phyloP scores from a whole-genome alignment of 768 basidiomycete species.

The Mycena vulgaris region DNA sequence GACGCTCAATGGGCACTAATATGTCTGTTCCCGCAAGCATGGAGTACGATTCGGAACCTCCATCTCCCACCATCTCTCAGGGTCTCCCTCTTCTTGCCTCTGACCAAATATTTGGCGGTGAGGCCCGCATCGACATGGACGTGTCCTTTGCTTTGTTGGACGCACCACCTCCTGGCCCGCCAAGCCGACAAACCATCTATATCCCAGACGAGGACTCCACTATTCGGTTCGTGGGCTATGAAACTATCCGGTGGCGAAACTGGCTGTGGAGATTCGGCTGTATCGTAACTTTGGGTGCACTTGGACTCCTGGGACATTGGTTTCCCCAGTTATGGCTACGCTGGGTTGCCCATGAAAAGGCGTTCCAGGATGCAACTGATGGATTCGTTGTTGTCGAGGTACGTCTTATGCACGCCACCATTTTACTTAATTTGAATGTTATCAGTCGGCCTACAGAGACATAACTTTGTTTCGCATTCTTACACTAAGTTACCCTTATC shows the following conservation, averaged over 20 bases:
- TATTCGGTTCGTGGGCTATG: conserved; percentile 90
- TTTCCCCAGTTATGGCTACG: conserved; percentile 93
- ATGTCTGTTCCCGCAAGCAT: conserved; percentile 71
- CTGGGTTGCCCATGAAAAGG: conserved; percentile 87
- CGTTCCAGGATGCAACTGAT: conserved; percentile 78
- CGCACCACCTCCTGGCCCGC: conserved; percentile 85
- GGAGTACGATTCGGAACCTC: conserved; percentile 80
- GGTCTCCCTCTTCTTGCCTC: conserved; percentile 78
- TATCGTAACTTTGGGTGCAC: conserved; percentile 75
- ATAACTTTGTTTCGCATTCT: conserved; percentile 83
- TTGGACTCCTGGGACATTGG: conserved; percentile 93
- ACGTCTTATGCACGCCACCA: conserved; percentile 44
- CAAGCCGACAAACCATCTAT: conserved; percentile 89
- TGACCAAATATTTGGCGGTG: conserved; percentile 88
- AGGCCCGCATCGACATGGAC: conserved; percentile 88
- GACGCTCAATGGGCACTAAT: conserved; percentile 55
- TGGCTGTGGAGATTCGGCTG: conserved; percentile 82
- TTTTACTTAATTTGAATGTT: conserved; percentile 34
- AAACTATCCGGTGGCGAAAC: conserved; percentile 73
- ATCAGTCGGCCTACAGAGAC: conserved; percentile 85
- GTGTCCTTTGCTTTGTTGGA: conserved; percentile 71
- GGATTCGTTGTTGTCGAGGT: conserved; percentile 95
- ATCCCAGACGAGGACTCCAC: conserved; percentile 92
- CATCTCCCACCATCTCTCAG: conserved; percentile 67
- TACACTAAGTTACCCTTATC: conserved; percentile 81